A percentile compares a stretch with the other conserved stretches of the same genome.
These are phyloP conservation scores for Botrytis fabae DNA, from an alignment of 2,329 filamentous ascomycete species.

Conservation along the genomic window DNA sequence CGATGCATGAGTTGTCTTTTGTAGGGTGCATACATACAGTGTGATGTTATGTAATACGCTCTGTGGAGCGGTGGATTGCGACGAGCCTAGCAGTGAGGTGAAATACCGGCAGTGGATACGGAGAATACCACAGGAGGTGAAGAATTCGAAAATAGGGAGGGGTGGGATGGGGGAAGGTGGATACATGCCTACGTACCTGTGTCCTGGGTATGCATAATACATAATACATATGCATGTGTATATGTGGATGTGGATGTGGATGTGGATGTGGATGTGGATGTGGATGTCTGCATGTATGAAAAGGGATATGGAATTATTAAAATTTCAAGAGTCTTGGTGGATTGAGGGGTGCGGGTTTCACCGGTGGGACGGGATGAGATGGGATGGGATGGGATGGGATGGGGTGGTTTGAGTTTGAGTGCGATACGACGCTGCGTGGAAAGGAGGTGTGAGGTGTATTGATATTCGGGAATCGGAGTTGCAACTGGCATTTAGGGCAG, in stretches of 20 bases:
- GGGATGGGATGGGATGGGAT: too few species aligned
- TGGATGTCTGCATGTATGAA: background rate
- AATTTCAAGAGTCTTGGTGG: background rate
- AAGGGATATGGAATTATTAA: background rate
- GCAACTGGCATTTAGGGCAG: background rate
- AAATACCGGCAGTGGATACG: background rate
- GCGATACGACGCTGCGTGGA: background rate
- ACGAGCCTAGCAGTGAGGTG: background rate
- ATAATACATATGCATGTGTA: background rate
- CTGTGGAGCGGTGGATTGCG: background rate
- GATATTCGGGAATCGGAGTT: background rate
- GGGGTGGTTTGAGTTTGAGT: background rate
- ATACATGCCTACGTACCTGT: background rate
- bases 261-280: too few species aligned
- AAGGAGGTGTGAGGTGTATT: background rate
- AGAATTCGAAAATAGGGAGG: background rate
- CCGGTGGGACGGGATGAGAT: too few species aligned
- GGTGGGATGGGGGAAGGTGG: background rate
- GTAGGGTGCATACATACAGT: background rate
- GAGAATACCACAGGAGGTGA: background rate
- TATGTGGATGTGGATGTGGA: too few species aligned
- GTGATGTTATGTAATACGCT: background rate
- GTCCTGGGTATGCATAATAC: background rate
- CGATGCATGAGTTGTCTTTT: background rate
- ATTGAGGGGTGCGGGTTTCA: background rate